Evolutionary conservation across 192 early-diverging fungal species (phyloP), one percentile per base, ranked within the genome.

Genomic region (Lobosporangium transversale): DNA sequence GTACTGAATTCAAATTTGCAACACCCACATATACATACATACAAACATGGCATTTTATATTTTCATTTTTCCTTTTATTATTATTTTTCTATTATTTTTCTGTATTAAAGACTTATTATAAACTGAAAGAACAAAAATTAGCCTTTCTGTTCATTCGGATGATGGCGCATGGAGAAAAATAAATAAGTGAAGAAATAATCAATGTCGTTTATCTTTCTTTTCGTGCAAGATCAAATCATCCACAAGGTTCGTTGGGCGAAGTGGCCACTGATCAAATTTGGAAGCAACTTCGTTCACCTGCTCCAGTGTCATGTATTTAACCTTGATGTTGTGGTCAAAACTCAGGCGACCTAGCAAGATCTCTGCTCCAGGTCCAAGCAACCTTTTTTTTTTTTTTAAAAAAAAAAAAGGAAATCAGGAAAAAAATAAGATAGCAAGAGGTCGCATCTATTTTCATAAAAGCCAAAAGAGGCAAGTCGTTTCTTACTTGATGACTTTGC

Each of bases 261-360:
- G 66, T 24, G 84, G 84, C 84, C 84, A 86, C 68, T 86, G 67
- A 29, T 86, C 82, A 66, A 86, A 86, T 50, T 83, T 83, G 15
- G 69, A 15, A 11, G 84, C 80, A 4, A 86, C 82, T 49, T 83
- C 82, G 66, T 83, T 66, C 1, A 86, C 29, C 33, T 86, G 84
- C 26, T 79, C 79, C 12, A 76, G 37, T 14, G 80, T 78, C 66
- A 86, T 78, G 2, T 79, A 51, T 43, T 83, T 83, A 21, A 83
- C 50, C 8, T 63, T 59, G 29, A 76, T 71, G 36, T 74, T 53
- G 15, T 73, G 35, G 54, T 82, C 74, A 42, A 86, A 86, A 18
- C 80, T 80, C 20, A 86, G 59, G 35, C 84, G 65, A 0, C 70
- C 53, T 20, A 84, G 57, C 10, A 86, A 48, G 31, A 86, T 86